These are phyloP conservation scores for Anthracocystis setariae DNA, from an alignment of 1,284 basidiomycete species.

Conservation along the genomic window DNA sequence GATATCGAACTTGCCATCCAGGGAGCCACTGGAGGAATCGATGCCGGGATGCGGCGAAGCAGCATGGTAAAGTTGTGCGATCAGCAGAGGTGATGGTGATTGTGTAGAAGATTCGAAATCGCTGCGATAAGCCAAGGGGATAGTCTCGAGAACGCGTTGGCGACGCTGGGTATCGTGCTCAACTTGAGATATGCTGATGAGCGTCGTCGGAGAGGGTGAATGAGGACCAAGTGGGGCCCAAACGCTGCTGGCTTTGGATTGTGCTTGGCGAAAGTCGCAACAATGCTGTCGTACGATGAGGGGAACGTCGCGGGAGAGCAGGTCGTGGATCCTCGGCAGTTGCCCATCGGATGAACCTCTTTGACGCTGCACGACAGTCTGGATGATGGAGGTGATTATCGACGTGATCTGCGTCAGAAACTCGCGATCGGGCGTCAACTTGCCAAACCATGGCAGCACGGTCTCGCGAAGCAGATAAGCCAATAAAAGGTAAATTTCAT, in stretches of 20 bases:
- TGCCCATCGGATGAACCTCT: conserved; percentile 1
- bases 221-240: conserved; percentile 32
- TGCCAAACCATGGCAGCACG: conserved; percentile 56
- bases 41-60: conserved; percentile 41
- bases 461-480: conserved; percentile 50
- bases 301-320: conserved; percentile 43
- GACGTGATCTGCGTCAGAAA: conserved; percentile 42
- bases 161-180: conserved; percentile 14
- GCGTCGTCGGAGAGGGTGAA: background rate
- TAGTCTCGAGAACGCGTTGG: conserved; percentile 14
- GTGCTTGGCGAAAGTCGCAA: conserved; percentile 31
- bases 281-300: conserved; percentile 44
- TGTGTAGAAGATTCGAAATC: background rate
- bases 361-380: conserved; percentile 21
- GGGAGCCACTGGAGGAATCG: conserved; percentile 11
- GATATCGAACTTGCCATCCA: conserved; percentile 41
- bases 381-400: conserved; percentile 31
- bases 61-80: conserved; percentile 28
- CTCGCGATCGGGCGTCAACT: conserved; percentile 53
- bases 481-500: conserved; percentile 45
- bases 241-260: conserved; percentile 17
- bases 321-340: conserved; percentile 19
- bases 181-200: background rate
- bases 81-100: conserved; percentile 6
- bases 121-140: conserved; percentile 4